A percentile compares a stretch with the other conserved stretches of the same genome.
These are phyloP conservation scores for Cyclocybe cylindracea DNA, from an alignment of 768 basidiomycete species.

Conservation along the genomic window DNA sequence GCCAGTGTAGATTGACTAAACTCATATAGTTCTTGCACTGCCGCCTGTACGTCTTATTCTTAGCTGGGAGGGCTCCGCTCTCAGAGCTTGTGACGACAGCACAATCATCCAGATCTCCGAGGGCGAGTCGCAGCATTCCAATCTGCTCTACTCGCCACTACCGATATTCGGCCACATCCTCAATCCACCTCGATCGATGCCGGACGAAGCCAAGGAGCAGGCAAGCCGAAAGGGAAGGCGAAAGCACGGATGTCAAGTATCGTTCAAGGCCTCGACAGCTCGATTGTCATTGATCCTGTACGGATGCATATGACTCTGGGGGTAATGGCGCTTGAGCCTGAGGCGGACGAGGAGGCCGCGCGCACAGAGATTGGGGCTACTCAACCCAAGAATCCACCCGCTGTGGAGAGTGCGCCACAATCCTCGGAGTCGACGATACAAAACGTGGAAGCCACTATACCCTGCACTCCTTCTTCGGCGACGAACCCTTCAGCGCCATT, in stretches of 20 bases:
- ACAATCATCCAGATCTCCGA: conserved; percentile 40
- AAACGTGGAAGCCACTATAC: too few species aligned
- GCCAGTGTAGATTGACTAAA: too few species aligned
- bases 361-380: neutral
- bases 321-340: conserved; percentile 59
- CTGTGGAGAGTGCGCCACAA: neutral
- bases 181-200: neutral
- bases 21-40: conserved; percentile 31
- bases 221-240: neutral
- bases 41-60: conserved; percentile 25
- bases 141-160: conserved; percentile 35
- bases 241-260: conserved; percentile 13
- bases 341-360: conserved; percentile 5
- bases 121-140: conserved; percentile 38
- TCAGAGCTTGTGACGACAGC: conserved; percentile 8
- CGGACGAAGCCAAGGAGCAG: neutral
- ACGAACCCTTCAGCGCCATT: neutral
- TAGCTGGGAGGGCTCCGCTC: neutral
- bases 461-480: too few species aligned
- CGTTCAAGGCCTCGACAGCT: conserved; percentile 56
- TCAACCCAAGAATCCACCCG: neutral
- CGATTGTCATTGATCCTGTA: conserved; percentile 56
- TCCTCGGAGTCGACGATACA: too few species aligned
- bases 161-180: conserved; percentile 14
- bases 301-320: conserved; percentile 77